Evolutionary conservation across 495 filamentous ascomycete genomes (phyloP), one percentile per base, ranked within the genome.

Genomic region (Podospora sp.): DNA sequence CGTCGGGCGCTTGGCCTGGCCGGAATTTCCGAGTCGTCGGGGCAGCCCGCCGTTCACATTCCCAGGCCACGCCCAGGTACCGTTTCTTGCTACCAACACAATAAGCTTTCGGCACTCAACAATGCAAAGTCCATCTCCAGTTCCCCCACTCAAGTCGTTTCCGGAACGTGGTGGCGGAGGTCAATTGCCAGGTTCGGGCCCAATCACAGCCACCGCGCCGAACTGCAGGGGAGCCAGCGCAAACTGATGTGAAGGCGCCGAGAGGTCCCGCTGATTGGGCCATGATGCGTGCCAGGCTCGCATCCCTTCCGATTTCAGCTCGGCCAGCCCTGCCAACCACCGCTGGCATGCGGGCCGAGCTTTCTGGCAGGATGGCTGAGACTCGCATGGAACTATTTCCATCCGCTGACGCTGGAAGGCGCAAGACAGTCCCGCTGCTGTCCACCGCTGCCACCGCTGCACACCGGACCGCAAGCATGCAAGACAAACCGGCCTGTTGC

Each of bases 291-390:
- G 50, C 26, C 57, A 21, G 27, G 21, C 20, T 33, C 20, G 29
- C 21, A 62, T 62, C 27, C 29, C 60, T 62, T 49, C 60, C 40
- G 35, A n/a, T 0, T 21, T 24, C 53, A 27, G 53, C 53, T 24
- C 40, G 40, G 40, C 40, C 40, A 46, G 40, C 40, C 40, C 40
- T 46, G 40, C 40, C 40, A 46, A 46, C 40, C 40, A 18, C 3
- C 25, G 9, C 21, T 59, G 56, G 56, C 24, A 59, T 59, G 56
- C n/a, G 25, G 56, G 21, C 26, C 26, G 26, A 29, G 11, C 21
- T 59, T 59, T 29, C 56, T 26, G 56, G 21, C 21, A 59, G 56
- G 56, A 59, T 59, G 56, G 56, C 56, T 59, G 56, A 27, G 27
- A 59, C 52, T 22, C 24, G 14, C 21, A 55, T 55, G 25, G 56